phyloP scores from a whole-genome alignment of 768 basidiomycete species.

The Botryobasidium botryosum region DNA sequence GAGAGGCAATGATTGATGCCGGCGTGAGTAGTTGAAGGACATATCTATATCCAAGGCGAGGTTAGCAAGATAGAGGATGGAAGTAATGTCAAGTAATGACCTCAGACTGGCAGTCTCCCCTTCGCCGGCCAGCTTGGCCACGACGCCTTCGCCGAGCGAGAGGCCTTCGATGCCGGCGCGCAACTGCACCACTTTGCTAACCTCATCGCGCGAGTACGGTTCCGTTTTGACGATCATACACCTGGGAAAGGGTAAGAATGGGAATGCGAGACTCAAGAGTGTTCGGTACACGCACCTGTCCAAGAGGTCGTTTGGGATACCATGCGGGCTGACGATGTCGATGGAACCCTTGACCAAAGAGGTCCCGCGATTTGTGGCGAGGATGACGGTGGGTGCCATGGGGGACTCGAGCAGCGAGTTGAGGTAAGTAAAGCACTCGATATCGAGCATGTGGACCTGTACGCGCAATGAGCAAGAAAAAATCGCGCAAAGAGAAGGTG shows the following conservation, averaged over 20 bases:
- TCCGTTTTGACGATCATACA: conserved; percentile 94
- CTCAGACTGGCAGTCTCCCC: conserved; percentile 70
- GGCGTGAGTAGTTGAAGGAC: conserved; percentile 84
- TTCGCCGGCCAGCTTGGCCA: conserved; percentile 66
- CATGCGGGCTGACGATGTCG: conserved; percentile 84
- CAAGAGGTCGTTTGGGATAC: conserved; percentile 81
- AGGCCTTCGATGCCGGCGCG: conserved; percentile 80
- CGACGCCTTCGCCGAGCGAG: conserved; percentile 51
- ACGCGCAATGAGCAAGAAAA: neutral
- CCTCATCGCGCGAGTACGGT: conserved; percentile 64
- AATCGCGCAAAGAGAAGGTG: neutral
- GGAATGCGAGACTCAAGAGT: neutral
- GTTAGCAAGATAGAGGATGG: neutral
- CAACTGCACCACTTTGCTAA: conserved; percentile 70
- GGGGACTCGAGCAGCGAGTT: conserved; percentile 90
- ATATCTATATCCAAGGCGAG: conserved; percentile 34
- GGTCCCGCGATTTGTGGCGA: conserved; percentile 92
- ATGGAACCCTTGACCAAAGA: conserved; percentile 84
- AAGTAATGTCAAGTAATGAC: conserved; percentile 27
- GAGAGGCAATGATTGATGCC: conserved; percentile 66
- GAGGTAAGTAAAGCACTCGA: conserved; percentile 97
- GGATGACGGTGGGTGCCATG: conserved; percentile 93
- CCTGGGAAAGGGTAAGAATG: conserved; percentile 21
- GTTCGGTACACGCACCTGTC: conserved; percentile 44
- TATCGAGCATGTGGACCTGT: conserved; percentile 98